phyloP scores from a whole-genome alignment of 495 filamentous ascomycete species.

The Wilcoxina mikolae region DNA sequence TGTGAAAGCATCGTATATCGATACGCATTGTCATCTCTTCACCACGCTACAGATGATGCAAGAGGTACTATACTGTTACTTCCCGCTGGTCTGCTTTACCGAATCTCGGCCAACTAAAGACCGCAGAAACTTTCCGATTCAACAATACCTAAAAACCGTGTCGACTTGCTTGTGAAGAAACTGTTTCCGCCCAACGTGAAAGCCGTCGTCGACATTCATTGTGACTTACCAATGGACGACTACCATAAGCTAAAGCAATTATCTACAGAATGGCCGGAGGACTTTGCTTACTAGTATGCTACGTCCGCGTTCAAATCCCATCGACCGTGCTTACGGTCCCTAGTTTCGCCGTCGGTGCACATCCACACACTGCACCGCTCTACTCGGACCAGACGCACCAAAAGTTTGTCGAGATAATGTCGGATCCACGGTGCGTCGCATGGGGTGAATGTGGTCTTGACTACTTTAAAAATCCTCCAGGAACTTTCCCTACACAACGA shows the following conservation, averaged over 20 bases:
- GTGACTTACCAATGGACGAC: conserved; percentile 11
- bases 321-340: neutral
- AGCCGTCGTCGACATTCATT: conserved; percentile 21
- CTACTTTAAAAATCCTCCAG: conserved; percentile 13
- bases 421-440: conserved; percentile 44
- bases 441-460: conserved; percentile 35
- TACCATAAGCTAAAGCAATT: conserved; percentile 10
- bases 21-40: conserved; percentile 22
- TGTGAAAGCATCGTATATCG: conserved; percentile 18
- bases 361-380: conserved; percentile 14
- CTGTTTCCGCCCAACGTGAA: conserved; percentile 14
- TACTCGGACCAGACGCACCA: conserved; percentile 20
- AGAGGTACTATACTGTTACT: conserved; percentile 2
- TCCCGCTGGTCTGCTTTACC: neutral
- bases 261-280: conserved; percentile 16
- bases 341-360: conserved; percentile 18
- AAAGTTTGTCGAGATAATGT: conserved; percentile 31
- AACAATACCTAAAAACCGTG: conserved; percentile 7
- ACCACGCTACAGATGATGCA: conserved; percentile 12
- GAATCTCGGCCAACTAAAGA: neutral
- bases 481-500: conserved; percentile 10
- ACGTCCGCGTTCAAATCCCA: neutral
- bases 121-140: conserved; percentile 6
- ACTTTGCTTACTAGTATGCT: conserved; percentile 20
- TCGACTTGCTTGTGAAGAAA: conserved; percentile 13